Percentiles rank a stretch among this genome's conserved stretches.
Conservation (phyloP, 495 filamentous ascomycete genomes). For the Xylaria intraflava region DNA sequence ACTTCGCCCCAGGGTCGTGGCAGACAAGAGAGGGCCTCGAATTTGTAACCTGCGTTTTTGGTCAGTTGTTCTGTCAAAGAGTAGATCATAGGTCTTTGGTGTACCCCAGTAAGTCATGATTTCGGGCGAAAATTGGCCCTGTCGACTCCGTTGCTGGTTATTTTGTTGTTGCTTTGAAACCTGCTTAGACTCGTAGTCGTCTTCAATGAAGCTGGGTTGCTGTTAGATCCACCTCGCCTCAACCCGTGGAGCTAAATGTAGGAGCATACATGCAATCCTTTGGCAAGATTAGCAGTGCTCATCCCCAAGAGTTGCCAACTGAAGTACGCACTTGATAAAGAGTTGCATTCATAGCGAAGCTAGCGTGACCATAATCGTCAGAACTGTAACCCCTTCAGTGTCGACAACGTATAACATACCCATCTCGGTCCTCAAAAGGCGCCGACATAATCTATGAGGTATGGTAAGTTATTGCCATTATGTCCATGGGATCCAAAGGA, state of each 20-base stretch:
- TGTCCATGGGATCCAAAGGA: not conserved
- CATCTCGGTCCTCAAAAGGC: slow-evolving; percentile 74
- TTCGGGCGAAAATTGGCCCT: slow-evolving; percentile 28
- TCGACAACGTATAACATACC: slow-evolving; percentile 43
- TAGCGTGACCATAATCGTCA: slow-evolving; percentile 24
- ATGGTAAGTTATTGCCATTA: not conserved
- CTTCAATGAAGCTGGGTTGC: slow-evolving; percentile 76
- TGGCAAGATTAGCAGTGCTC: slow-evolving; percentile 5
- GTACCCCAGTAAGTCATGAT: slow-evolving; percentile 56
- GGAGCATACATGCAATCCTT: slow-evolving; percentile 71
- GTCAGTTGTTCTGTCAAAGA: slow-evolving; percentile 12
- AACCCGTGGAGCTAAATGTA: not conserved
- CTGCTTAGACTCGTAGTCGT: slow-evolving; percentile 66
- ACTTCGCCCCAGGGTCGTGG: slow-evolving; percentile 64
- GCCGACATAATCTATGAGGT: slow-evolving; percentile 66
- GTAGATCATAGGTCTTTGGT: not conserved
- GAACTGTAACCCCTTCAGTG: slow-evolving; percentile 3
- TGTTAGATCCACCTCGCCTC: slow-evolving; percentile 13
- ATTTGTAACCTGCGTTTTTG: slow-evolving; percentile 72
- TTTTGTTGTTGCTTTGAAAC: slow-evolving; percentile 48
- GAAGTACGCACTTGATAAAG: slow-evolving; percentile 66
- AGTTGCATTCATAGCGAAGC: slow-evolving; percentile 95
- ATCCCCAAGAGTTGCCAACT: not conserved
- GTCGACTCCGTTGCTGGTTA: slow-evolving; percentile 60
- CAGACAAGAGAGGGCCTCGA: slow-evolving; percentile 77